phyloP scores from a whole-genome alignment of 768 basidiomycete genomes.

The Crassisporium funariophilum region DNA sequence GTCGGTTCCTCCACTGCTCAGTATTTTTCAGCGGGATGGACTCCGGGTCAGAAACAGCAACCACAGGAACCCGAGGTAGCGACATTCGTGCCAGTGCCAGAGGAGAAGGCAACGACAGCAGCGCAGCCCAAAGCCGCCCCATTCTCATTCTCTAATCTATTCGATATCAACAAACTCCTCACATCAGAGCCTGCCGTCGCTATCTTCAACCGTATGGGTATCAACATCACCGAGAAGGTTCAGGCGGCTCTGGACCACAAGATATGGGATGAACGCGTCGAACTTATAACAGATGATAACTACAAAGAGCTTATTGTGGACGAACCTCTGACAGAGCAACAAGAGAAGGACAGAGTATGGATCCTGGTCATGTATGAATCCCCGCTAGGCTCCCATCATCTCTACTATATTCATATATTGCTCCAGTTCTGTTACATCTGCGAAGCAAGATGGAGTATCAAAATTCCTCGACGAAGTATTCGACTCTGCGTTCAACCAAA shows the following conservation, averaged over 20 bases:
- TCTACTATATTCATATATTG: constrained; percentile 2
- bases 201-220: constrained; percentile 58
- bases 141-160: constrained; percentile 30
- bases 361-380: constrained; percentile 71
- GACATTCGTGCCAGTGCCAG: constrained; percentile 17
- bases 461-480: constrained; percentile 72
- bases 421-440: constrained; percentile 57
- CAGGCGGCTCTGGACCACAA: constrained; percentile 33
- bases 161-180: constrained; percentile 47
- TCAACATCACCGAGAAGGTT: constrained; percentile 68
- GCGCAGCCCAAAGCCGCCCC: constrained; percentile 22
- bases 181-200: constrained; percentile 54
- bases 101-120: constrained; percentile 16
- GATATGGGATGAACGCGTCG: constrained; percentile 73
- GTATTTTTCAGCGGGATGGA: constrained; percentile 84
- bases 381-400: constrained; percentile 5
- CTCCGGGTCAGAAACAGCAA: constrained; percentile 64
- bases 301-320: constrained; percentile 72
- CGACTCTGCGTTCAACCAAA: constrained; percentile 72
- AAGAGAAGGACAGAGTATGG: constrained; percentile 75
- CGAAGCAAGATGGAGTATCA: constrained; percentile 65
- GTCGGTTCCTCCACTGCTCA: constrained; percentile 53
- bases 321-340: constrained; percentile 63
- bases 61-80: constrained; percentile 24
- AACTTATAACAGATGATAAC: constrained; percentile 82